Evolutionary conservation across 495 filamentous ascomycete genomes (phyloP).

Genomic region (Monascus purpureus): DNA sequence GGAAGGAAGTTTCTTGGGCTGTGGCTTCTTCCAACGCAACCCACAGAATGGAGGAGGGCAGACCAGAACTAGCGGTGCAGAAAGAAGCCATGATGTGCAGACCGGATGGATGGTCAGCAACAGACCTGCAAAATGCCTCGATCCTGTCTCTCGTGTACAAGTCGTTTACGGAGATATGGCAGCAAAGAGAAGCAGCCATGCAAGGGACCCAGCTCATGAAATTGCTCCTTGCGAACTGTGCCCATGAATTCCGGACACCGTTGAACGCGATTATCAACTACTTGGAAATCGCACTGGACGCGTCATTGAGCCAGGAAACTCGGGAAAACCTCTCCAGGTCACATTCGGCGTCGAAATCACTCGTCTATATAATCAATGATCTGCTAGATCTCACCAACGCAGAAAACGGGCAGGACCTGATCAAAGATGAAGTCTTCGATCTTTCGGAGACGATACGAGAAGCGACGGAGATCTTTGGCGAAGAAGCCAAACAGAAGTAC

Average conservation of each 20-base stretch:
- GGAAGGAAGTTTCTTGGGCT: constrained; percentile 3
- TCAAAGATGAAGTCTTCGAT: constrained; percentile 75
- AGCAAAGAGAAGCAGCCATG: constrained; percentile 76
- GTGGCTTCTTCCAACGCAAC: constrained; percentile 12
- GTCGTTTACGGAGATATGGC: constrained; percentile 86
- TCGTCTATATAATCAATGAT: constrained; percentile 95
- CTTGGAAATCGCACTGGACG: constrained; percentile 85
- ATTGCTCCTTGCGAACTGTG: constrained; percentile 77
- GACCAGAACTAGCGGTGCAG: neutral
- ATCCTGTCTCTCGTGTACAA: constrained; percentile 85
- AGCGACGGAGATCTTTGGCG: constrained; percentile 57
- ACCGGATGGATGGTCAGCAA: constrained; percentile 30
- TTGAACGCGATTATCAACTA: constrained; percentile 96
- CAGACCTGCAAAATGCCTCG: constrained; percentile 69
- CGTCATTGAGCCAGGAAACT: constrained; percentile 66
- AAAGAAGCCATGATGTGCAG: neutral
- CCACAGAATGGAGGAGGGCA: neutral
- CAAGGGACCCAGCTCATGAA: constrained; percentile 71
- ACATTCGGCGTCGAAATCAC: constrained; percentile 88
- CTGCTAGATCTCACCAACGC: constrained; percentile 83
- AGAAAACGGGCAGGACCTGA: constrained; percentile 65
- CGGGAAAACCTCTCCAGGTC: constrained; percentile 77
- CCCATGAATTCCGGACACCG: constrained; percentile 88
- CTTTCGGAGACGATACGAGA: constrained; percentile 58
- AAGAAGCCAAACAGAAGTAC: constrained; percentile 62